Percentiles rank a stretch among this genome's conserved stretches.
Conservation (phyloP, 2,329 filamentous ascomycete species). For the Bipolaris victoriae region DNA sequence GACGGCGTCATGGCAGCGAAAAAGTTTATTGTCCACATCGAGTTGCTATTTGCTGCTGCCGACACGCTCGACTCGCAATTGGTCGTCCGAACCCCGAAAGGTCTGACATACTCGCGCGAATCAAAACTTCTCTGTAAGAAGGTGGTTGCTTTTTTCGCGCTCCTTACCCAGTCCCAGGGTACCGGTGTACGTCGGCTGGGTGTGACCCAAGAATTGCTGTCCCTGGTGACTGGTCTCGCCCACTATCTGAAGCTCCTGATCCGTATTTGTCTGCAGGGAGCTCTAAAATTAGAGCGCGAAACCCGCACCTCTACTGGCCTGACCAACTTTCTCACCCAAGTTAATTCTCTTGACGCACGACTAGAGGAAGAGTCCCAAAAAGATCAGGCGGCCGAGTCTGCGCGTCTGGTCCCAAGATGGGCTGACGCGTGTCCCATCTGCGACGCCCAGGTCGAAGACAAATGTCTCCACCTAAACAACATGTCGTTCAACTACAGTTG, state of each 20-base stretch:
- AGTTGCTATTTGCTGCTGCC: constrained; percentile 86
- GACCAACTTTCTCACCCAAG: constrained; percentile 80
- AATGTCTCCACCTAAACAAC: constrained; percentile 78
- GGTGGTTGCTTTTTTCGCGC: constrained; percentile 95
- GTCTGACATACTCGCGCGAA: constrained; percentile 89
- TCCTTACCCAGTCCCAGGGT: constrained; percentile 93
- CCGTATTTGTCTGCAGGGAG: constrained; percentile 92
- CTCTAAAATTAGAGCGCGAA: constrained; percentile 88
- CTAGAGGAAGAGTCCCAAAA: constrained; percentile 47
- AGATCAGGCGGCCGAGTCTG: constrained; percentile 51
- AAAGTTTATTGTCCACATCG: constrained; percentile 94
- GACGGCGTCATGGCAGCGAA: constrained; percentile 94
- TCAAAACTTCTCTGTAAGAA: constrained; percentile 99
- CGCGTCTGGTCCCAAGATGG: constrained; percentile 53
- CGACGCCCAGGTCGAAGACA: constrained; percentile 89
- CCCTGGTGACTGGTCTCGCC: constrained; percentile 90
- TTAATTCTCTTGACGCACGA: constrained; percentile 75
- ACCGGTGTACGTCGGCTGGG: constrained; percentile 87
- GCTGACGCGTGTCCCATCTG: constrained; percentile 82
- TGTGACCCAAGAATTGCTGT: constrained; percentile 97
- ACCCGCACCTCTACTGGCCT: constrained; percentile 75
- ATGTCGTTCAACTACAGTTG: constrained; percentile 85
- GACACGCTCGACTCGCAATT: constrained; percentile 83
- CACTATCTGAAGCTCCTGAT: constrained; percentile 98
- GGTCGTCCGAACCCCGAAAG: constrained; percentile 72